These are phyloP conservation scores for Solanum etuberosum DNA, from an alignment of 257 asterid species.

Conservation along the genomic window DNA sequence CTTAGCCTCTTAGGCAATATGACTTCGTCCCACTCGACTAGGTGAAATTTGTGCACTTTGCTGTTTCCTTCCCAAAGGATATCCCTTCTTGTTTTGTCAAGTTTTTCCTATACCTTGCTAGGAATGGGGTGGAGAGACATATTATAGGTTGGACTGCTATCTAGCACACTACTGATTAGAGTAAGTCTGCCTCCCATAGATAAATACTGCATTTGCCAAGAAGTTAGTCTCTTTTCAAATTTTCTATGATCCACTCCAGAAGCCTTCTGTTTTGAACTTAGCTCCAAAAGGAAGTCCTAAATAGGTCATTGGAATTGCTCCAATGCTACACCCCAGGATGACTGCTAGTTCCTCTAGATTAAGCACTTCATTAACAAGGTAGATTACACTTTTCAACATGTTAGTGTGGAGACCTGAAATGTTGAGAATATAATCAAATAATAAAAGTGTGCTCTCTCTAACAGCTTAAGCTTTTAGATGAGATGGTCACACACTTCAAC, in stretches of 20 bases:
- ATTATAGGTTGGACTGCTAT: background rate
- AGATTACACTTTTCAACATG: background rate
- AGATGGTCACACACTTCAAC: no score
- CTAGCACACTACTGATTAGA: background rate
- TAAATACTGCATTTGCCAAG: background rate
- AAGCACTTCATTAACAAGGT: background rate
- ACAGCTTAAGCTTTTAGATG: no score
- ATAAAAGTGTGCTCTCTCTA: no score
- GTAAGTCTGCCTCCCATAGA: background rate
- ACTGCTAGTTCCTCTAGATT: background rate
- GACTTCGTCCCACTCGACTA: background rate
- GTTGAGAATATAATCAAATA: no score
- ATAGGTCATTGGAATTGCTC: background rate
- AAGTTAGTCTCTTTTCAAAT: background rate
- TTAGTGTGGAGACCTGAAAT: background rate
- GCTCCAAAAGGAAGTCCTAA: background rate
- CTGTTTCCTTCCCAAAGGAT: background rate
- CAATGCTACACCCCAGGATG: background rate
- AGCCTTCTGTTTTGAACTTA: background rate
- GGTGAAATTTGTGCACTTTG: background rate
- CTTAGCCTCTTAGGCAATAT: background rate
- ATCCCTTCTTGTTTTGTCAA: background rate
- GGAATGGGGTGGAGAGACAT: background rate
- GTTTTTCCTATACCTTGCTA: background rate
- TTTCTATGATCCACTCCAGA: background rate